Percentiles rank a stretch among this genome's conserved stretches.
Conservation (phyloP, 495 filamentous ascomycete genomes). For the Aspergillus nanangensis region DNA sequence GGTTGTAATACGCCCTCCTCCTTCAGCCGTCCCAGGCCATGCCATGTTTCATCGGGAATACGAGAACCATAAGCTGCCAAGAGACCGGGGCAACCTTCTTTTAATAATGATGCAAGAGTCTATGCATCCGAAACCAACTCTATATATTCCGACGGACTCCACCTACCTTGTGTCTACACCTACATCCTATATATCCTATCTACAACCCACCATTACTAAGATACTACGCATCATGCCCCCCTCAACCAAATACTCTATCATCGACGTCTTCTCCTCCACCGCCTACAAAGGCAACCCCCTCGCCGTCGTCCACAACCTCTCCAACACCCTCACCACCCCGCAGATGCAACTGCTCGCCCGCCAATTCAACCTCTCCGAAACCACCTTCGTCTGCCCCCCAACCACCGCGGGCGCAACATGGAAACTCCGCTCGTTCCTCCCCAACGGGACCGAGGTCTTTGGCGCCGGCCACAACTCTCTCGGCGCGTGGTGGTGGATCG, state of each 20-base stretch:
- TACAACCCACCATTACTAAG: not conserved
- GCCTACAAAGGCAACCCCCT: conserved; percentile 15
- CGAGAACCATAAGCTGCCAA: too few species aligned
- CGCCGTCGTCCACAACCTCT: conserved; percentile 12
- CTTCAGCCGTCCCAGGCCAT: too few species aligned
- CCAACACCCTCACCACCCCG: conserved; percentile 7
- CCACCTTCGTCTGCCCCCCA: conserved; percentile 17
- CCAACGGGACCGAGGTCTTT: conserved; percentile 16
- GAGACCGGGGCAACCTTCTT: too few species aligned
- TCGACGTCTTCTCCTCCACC: conserved; percentile 13
- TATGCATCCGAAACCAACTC: too few species aligned
- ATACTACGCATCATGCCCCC: not conserved
- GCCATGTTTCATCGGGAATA: too few species aligned
- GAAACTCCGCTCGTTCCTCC: conserved; percentile 13
- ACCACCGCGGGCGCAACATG: conserved; percentile 4
- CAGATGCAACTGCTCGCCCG: conserved; percentile 18
- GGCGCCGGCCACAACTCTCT: conserved; percentile 15
- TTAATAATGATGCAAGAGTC: too few species aligned
- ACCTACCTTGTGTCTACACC: too few species aligned
- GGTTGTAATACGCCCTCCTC: too few species aligned
- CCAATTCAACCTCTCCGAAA: conserved; percentile 21
- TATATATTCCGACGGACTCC: too few species aligned
- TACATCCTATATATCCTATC: not conserved
- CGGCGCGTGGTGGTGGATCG: conserved; percentile 17
- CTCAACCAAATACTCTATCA: conserved; percentile 5